Evolutionary conservation across 805 yeast genomes (phyloP), one percentile per base, ranked within the genome.

Genomic region (Saccharomyces mikatae): DNA sequence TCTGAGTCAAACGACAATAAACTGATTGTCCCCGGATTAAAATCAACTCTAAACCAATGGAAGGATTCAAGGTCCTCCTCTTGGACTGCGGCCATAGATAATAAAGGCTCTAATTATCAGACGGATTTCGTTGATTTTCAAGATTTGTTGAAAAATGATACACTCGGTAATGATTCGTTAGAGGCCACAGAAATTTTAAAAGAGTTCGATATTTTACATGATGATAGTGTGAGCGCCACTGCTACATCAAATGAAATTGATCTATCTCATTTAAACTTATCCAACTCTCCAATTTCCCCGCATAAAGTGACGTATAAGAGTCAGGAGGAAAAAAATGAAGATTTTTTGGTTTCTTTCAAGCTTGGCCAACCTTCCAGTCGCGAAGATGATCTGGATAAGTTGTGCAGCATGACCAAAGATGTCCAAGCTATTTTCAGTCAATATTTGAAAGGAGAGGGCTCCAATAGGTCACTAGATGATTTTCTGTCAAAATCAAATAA

Each of bases 381-480:
- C 13, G 44, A 36, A 36, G 44, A 36, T 21, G 50, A 44, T 24
- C 48, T 52, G 8, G 49, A 49, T 26, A 46, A 52, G 41, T 9
- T 56, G 29, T 46, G 55, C 2, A 52, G 49, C 36, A 52, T 54
- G 27, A 49, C 59, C 2, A 47, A 50, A 9, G 58, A 57, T 36
- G 52, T 56, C 14, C 62, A 58, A 47, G 48, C 56, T 6, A 51
- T 56, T 9, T 60, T 58, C 41, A 55, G 52, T 26, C 52, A 54
- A 17, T 60, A 52, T 36, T 46, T 58, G 13, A 53, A 55, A 26
- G 54, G 58, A 48, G 58, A 59, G 24, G 58, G 54, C 11, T 13
- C 49, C 36, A 51, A 56, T 48, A 41, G 54, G n/a, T 9, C 27
- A 4, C 27, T 21, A 10, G n/a, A 36, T 11, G 13, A 27, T 31